A percentile compares a stretch with the other conserved stretches of the same genome.
These are phyloP conservation scores for Porphyra umbilicalis DNA, from an alignment of 31 red algal genomes.

Conservation along the genomic window DNA sequence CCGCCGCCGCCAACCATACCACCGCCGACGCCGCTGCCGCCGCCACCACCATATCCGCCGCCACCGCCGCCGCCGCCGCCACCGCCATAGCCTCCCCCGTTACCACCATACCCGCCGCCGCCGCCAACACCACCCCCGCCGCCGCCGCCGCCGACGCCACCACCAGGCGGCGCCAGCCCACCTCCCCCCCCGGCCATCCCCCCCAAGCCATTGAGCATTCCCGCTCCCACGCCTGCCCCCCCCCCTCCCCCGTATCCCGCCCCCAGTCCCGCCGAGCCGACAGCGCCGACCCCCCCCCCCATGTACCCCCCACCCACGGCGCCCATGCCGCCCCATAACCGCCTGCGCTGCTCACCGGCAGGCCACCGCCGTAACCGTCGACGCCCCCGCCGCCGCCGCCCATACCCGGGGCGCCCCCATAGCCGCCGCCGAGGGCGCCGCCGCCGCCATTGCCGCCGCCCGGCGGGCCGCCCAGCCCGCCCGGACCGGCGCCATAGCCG, in stretches of 20 bases:
- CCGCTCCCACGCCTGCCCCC: not conserved
- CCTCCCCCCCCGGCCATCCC: not conserved
- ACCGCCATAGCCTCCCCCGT: not conserved
- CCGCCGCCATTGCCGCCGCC: not conserved
- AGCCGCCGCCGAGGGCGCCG: not conserved
- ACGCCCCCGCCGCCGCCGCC: not conserved
- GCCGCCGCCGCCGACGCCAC: not conserved
- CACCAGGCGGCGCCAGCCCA: not conserved
- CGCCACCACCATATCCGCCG: not conserved
- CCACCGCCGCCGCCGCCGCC: not conserved
- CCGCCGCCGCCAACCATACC: not conserved
- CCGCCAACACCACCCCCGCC: not conserved
- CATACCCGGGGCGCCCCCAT: not conserved
- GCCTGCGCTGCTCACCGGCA: not conserved
- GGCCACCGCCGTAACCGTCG: not conserved
- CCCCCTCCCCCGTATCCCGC: not conserved
- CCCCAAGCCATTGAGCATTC: not conserved
- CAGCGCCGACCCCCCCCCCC: not conserved
- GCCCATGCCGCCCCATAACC: not conserved
- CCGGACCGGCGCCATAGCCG: not conserved
- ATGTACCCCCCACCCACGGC: not conserved
- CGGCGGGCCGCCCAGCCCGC: not conserved
- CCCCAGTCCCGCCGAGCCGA: not conserved
- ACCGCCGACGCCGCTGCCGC: not conserved
- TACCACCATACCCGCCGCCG: not conserved